Base-by-base conservation (phyloP, 192 early-diverging fungal genomes). In the Chytriomyces hyalinus region DNA sequence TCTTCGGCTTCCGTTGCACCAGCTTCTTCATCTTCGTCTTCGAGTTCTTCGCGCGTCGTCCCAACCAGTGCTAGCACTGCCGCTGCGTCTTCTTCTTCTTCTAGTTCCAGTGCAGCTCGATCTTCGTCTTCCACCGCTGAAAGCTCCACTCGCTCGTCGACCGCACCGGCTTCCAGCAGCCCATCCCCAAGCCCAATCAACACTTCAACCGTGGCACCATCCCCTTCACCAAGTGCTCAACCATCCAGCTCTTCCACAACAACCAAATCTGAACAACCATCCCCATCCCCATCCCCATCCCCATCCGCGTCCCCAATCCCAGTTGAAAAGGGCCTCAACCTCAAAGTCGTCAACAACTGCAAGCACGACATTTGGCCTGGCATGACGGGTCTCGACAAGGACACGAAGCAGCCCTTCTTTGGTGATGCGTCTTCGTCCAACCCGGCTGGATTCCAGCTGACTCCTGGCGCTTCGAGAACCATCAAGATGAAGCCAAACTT, bases 281-380 rank as follows among this genome's bases (percentile, higher is more conserved):
- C 36, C 36, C 36, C 36, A 36, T 36, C 36, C 36, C 36, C 36
- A 36, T 36, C 36, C 36, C 36, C 36, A 36, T 36, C 36, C 36
- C 36, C 36, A 36, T 3, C 36, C 36, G 36, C 36, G 3, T 36
- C 36, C 36, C 36, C 36, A 36, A 2, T 36, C 36, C 36, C 36
- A 36, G 36, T 4, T 36, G 36, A 13, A 20, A 20, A 57, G 13
- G 53, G 53, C 53, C 13, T 57, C 53, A 57, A 57, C 53, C 53
- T 57, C 53, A n/a, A n/a, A n/a, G 53, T 57, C 20, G 53, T 57
- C 53, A 57, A 57, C 53, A 57, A 57, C 20, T 57, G 53, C 53
- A 13, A 13, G 15, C 20, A 57, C 53, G 20, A 13, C 53, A 57
- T 57, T 20, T 57, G 53, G 53, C 53, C 53, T 20, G 53, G 53